Evolutionary conservation across 305 asterid species (phyloP), one percentile per base, ranked within the genome.

Genomic region (Rubia tinctorum): DNA sequence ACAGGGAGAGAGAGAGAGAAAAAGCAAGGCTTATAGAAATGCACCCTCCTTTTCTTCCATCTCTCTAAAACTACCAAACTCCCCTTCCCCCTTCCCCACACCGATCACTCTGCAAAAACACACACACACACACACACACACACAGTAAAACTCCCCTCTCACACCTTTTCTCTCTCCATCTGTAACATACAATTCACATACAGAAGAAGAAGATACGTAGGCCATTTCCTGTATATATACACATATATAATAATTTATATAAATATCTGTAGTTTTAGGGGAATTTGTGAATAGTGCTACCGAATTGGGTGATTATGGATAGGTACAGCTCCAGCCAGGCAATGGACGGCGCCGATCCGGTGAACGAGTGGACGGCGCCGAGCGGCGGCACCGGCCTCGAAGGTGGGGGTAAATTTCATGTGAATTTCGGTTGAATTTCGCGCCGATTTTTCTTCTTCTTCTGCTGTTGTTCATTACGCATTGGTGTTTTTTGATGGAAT

Each of bases 311-410:
- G 66, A 65, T 27, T 58, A 91, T 91, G 96, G 94, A 89, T 78
- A 88, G 89, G 89, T 82, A 83, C 63, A 81, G 86, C 80, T 89
- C 85, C 90, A 82, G 81, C 79, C 91, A 81, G 80, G 80, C 85
- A 82, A 83, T 80, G 91, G 95, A 93, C 81, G 89, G 82, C 82
- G 83, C 78, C 84, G 96, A 91, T 88, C 96, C 97, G 83, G 97
- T 87, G 77, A 87, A 86, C 79, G 97, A 85, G 84, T 92, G 99
- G 99, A 82, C 88, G 74, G 86, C 89, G 39, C 96, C 96, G 15
- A 96, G 89, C 2, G 97, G 96, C 9, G 91, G 92, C 81, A 92
- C 99, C 8, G 98, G 99, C 68, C 91, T 88, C n/a, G 97, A 92
- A 90, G 99, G 99, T 68, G 69, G 77, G 80, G 86, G 77, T 80